phyloP scores from a whole-genome alignment of 2,329 filamentous ascomycete genomes.

The Aureobasidium leucospermi region DNA sequence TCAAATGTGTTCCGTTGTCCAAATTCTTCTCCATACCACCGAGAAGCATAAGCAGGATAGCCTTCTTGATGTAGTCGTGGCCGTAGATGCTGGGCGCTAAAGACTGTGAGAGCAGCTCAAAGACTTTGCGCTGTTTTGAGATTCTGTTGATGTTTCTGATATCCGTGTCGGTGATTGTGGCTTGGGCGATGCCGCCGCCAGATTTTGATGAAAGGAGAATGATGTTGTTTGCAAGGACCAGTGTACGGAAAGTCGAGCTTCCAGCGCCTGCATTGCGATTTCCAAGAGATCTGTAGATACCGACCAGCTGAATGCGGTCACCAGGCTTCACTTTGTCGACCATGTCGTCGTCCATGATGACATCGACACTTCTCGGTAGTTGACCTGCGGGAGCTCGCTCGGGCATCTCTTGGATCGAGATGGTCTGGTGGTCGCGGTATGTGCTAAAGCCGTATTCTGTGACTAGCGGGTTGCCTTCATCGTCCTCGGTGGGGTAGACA shows the following conservation, averaged over 20 bases:
- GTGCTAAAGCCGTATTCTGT: slow-evolving; percentile 96
- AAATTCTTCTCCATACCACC: slow-evolving; percentile 98
- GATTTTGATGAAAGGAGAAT: slow-evolving; percentile 94
- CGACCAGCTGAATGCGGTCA: slow-evolving; percentile 93
- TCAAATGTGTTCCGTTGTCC: slow-evolving; percentile 93
- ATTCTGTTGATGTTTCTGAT: slow-evolving; percentile 99
- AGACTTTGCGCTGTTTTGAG: slow-evolving; percentile 86
- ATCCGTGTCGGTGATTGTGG: slow-evolving; percentile 89
- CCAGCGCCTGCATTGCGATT: slow-evolving; percentile 88
- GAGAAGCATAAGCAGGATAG: slow-evolving; percentile 88
- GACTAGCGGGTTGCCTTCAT: slow-evolving; percentile 82
- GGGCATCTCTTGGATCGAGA: slow-evolving; percentile 99
- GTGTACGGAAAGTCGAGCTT: slow-evolving; percentile 88
- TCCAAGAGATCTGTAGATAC: slow-evolving; percentile 86
- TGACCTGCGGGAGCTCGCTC: slow-evolving; percentile 93
- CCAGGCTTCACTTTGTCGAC: slow-evolving; percentile 93
- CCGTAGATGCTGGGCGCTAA: slow-evolving; percentile 94
- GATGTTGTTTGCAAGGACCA: slow-evolving; percentile 90
- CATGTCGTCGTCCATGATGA: slow-evolving; percentile 92
- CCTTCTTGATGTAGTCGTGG: slow-evolving; percentile 96
- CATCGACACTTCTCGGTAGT: slow-evolving; percentile 88
- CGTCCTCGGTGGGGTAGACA: slow-evolving; percentile 90
- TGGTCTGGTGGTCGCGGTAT: slow-evolving; percentile 93
- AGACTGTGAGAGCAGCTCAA: slow-evolving; percentile 87
- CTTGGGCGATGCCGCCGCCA: slow-evolving; percentile 84